Percentiles rank a stretch among this genome's conserved stretches.
Conservation (phyloP, 352 stramenopile genomes). For the Pythium graminicola region DNA sequence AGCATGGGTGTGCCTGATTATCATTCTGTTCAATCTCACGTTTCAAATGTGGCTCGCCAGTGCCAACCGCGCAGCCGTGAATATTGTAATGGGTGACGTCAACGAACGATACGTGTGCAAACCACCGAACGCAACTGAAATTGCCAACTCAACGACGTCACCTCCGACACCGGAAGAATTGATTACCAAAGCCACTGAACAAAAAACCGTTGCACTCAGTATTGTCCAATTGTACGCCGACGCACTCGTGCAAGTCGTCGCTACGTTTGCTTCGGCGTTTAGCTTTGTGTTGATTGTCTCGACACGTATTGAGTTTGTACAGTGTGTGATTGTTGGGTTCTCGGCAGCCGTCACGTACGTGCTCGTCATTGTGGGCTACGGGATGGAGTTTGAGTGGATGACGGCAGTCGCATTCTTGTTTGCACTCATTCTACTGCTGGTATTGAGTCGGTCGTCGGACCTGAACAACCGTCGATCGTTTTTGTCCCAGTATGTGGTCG, state of each 20-base stretch:
- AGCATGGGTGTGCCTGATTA: conserved; percentile 63
- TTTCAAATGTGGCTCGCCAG: conserved; percentile 74
- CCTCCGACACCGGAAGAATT: conserved; percentile 27
- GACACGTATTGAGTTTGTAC: conserved; percentile 84
- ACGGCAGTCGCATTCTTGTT: conserved; percentile 55
- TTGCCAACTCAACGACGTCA: conserved; percentile 22
- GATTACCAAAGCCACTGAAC: conserved; percentile 3
- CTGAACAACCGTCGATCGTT: conserved; percentile 76
- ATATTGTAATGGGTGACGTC: conserved; percentile 39
- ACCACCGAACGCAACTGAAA: conserved; percentile 29
- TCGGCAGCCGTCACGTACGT: conserved; percentile 50
- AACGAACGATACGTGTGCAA: conserved; percentile 32
- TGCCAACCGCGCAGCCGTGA: conserved; percentile 44
- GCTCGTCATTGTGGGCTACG: conserved; percentile 46
- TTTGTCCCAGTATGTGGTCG: conserved; percentile 72
- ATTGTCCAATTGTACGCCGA: conserved; percentile 51
- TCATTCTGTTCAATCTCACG: conserved; percentile 69
- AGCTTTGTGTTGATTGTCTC: conserved; percentile 80
- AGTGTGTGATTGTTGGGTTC: conserved; percentile 69
- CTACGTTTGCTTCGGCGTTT: conserved; percentile 65
- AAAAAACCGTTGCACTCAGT: conserved; percentile 26
- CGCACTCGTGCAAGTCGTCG: conserved; percentile 54
- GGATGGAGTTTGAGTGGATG: conserved; percentile 60
- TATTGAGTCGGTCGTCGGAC: conserved; percentile 75
- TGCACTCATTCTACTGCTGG: conserved; percentile 61